These are phyloP conservation scores for Dianthus caryophyllus DNA, from an alignment of 148 eudicot genomes.

Conservation along the genomic window DNA sequence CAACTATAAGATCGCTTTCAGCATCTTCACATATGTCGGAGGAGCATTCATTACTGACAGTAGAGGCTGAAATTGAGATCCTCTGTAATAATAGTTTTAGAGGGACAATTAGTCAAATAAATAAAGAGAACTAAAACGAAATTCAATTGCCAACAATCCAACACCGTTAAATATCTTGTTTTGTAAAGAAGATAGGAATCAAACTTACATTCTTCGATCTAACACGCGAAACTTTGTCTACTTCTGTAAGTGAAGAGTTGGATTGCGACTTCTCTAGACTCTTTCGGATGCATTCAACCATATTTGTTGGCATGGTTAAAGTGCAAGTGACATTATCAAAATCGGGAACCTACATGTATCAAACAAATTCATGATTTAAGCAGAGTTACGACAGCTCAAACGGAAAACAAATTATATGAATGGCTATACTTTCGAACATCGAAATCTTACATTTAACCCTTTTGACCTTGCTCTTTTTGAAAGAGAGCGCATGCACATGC, in stretches of 20 bases:
- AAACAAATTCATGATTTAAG: neutral
- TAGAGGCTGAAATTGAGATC: constrained; percentile 26
- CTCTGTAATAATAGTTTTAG: constrained; percentile 32
- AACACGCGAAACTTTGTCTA: constrained; percentile 26
- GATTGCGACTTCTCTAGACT: constrained; percentile 60
- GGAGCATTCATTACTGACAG: constrained; percentile 29
- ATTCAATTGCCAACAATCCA: neutral
- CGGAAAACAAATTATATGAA: neutral
- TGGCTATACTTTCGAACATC: too few relatives aligned
- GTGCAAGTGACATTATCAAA: constrained; percentile 65
- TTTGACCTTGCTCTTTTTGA: constrained; percentile 60
- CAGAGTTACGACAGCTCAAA: constrained; percentile 1
- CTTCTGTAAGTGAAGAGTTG: constrained; percentile 38
- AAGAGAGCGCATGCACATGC: constrained; percentile 72
- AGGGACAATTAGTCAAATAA: constrained; percentile 5
- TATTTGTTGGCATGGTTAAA: constrained; percentile 66
- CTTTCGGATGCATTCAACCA: constrained; percentile 61
- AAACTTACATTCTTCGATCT: constrained; percentile 39
- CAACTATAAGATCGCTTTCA: constrained; percentile 34
- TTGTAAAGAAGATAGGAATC: neutral
- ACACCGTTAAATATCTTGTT: neutral
- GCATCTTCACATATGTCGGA: constrained; percentile 52
- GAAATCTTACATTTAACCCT: constrained; percentile 31
- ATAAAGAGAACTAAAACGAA: neutral
- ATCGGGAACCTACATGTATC: constrained; percentile 60